These are phyloP conservation scores for Russula sp. DNA, from an alignment of 768 basidiomycete genomes.

Conservation along the genomic window DNA sequence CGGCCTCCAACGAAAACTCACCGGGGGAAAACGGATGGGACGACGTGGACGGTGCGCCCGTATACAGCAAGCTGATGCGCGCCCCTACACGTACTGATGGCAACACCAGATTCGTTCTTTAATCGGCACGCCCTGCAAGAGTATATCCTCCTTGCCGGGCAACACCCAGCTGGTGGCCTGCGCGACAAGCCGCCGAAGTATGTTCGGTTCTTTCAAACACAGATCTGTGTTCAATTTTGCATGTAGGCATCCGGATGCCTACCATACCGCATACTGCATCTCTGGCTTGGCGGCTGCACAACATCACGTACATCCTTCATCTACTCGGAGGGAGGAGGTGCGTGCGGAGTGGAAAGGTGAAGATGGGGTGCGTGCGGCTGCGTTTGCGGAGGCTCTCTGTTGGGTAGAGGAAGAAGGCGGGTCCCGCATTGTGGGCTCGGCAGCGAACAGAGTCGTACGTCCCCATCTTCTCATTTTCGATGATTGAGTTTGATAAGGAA, in stretches of 20 bases:
- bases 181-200: slow-evolving; percentile 96
- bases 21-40: slow-evolving; percentile 48
- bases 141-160: slow-evolving; percentile 80
- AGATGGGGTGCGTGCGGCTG: slow-evolving; percentile 33
- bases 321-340: slow-evolving; percentile 30
- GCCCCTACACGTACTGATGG: not conserved
- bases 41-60: slow-evolving; percentile 60
- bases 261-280: slow-evolving; percentile 91
- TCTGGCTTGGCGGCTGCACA: slow-evolving; percentile 87
- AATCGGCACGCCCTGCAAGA: slow-evolving; percentile 73
- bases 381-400: slow-evolving; percentile 49
- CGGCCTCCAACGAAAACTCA: slow-evolving; percentile 30
- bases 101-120: slow-evolving; percentile 38
- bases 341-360: slow-evolving; percentile 34
- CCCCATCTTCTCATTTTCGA: not conserved
- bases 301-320: slow-evolving; percentile 56
- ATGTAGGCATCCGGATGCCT: slow-evolving; percentile 79
- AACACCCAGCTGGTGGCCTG: slow-evolving; percentile 78
- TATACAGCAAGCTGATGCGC: not conserved
- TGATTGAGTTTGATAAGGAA: not conserved
- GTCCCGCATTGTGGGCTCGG: slow-evolving; percentile 48
- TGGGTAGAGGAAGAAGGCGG: slow-evolving; percentile 66
- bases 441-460: slow-evolving; percentile 57
- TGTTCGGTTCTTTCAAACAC: slow-evolving; percentile 21
- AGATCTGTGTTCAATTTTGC: not conserved